Evolutionary conservation across 1,139 yeast species (phyloP), one percentile per base, ranked within the genome.

Genomic region (Candida labiduridarum): DNA sequence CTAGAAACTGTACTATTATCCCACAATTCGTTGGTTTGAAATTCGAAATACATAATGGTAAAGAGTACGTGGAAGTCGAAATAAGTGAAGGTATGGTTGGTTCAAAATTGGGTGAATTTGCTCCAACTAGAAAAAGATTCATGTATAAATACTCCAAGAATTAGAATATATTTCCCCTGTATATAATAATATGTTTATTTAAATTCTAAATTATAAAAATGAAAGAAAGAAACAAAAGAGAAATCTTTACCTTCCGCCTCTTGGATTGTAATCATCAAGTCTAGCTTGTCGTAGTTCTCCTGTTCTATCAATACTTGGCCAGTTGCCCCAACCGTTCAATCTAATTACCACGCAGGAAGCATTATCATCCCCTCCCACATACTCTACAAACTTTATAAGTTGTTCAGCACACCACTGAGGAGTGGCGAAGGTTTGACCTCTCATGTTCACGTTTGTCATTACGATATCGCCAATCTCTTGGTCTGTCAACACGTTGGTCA

Each of bases 1-100:
- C 97, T 44, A 82, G 99, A 66, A 78, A 95, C 41, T 94, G 98
- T 65, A 94, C 98, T 19, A 89, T 94, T 51, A 75, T 94, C 49
- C 99, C 99, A 19, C 96, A 89, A 66, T 92, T 94, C 71, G 97
- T 94, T 35, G 99, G 99, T 6, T 77, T 91, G 53, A 87, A 85
- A 63, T 94, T 94, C 69, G 96, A 94, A 70, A 89, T 94, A 43
- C 99, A 94, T 71, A 94, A 94, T 69, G 99, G 99, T 36, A 89
- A 87, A 68, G 96, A 91, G 58, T 94, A 92, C 65, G 96, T 91
- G 46, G 92, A 91, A 49, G 80, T 94, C 46, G 92, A 87, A 59
- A 82, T 94, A 33, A 83, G 88, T 10, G 98, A 94, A 63, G 96
- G 94, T 60, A 94, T 94, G 99, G 97, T 94, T 56, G 99, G 99